Conservation (phyloP, 2,329 filamentous ascomycete species). For the Canariomyces notabilis region DNA sequence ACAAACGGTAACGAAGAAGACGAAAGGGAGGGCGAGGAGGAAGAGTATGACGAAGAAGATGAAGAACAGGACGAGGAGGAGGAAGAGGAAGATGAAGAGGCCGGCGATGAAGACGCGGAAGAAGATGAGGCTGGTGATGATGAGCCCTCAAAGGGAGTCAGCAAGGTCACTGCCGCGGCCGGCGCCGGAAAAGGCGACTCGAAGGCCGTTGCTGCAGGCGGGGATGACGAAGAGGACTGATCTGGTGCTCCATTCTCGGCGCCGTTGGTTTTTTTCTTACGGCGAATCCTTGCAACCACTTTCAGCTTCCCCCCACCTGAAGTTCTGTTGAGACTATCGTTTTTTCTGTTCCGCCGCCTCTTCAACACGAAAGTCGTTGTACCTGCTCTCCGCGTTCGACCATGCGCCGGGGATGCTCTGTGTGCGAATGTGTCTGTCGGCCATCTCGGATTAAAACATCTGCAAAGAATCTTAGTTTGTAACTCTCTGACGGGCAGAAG, state of each 20-base stretch:
- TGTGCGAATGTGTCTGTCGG: background rate
- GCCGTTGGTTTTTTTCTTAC: background rate
- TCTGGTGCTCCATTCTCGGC: background rate
- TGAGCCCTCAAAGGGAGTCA: slow-evolving; percentile 14
- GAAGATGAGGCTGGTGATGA: slow-evolving; percentile 31
- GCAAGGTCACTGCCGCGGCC: slow-evolving; percentile 9
- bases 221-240: slow-evolving; percentile 23
- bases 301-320: background rate
- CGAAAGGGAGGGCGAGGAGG: slow-evolving; percentile 18
- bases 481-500: no score
- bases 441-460: background rate
- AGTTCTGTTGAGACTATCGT: background rate
- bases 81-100: slow-evolving; percentile 24
- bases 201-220: slow-evolving; percentile 17
- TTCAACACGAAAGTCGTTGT: background rate
- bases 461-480: no score
- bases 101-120: slow-evolving; percentile 25
- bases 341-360: background rate
- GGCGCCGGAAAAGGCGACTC: slow-evolving; percentile 6
- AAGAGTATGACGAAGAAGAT: slow-evolving; percentile 23
- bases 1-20: slow-evolving; percentile 23
- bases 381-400: background rate
- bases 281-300: background rate
- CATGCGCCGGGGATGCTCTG: background rate
- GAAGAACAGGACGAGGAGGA: slow-evolving; percentile 23